These are phyloP conservation scores for Collybiopsis confluens DNA, from an alignment of 768 basidiomycete species.

Conservation along the genomic window DNA sequence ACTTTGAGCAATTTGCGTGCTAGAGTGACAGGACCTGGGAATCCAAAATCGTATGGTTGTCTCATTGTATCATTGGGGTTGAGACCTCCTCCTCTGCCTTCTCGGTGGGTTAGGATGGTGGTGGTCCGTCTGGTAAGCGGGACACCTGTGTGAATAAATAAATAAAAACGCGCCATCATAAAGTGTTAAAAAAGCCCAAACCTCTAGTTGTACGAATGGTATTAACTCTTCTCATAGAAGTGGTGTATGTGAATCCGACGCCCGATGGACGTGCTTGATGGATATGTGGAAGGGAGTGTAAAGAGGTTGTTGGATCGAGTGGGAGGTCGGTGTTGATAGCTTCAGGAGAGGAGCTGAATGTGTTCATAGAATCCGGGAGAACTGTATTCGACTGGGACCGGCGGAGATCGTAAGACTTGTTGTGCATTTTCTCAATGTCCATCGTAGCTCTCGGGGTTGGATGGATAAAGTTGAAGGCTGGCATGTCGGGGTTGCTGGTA, in stretches of 20 bases:
- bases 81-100: too few species aligned
- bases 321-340: constrained; percentile 21
- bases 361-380: constrained; percentile 21
- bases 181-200: too few species aligned
- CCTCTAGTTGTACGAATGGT: background rate
- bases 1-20: constrained; percentile 31
- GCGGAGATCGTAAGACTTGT: background rate
- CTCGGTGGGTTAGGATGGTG: constrained; percentile 25
- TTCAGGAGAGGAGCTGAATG: constrained; percentile 31
- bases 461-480: background rate
- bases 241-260: background rate
- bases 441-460: constrained; percentile 9
- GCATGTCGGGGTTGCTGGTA: background rate
- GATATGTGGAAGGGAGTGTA: background rate
- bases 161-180: background rate
- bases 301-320: constrained; percentile 10
- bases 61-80: too few species aligned
- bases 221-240: constrained; percentile 2
- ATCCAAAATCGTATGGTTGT: constrained; percentile 38
- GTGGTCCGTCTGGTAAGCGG: constrained; percentile 27
- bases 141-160: constrained; percentile 9
- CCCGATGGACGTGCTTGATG: constrained; percentile 3
- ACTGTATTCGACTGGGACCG: constrained; percentile 8
- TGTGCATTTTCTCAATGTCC: constrained; percentile 3
- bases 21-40: constrained; percentile 41